Conservation (phyloP, 2,329 filamentous ascomycete genomes). For the Aurifilum marmelostoma region DNA sequence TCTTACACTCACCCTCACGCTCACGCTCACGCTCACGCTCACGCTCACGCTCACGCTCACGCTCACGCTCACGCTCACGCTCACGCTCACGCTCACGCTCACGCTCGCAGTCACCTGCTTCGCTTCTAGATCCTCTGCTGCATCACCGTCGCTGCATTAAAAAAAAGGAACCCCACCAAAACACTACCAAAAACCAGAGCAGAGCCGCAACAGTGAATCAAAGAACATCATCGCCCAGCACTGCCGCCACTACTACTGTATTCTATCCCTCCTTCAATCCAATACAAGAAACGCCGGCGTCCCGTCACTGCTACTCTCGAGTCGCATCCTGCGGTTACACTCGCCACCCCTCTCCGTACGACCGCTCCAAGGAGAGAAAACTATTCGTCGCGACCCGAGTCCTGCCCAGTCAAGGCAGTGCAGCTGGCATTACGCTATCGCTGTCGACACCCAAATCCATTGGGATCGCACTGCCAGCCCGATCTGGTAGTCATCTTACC, state of each 20-base stretch:
- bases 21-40: neutral
- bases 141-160: neutral
- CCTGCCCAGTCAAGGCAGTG: neutral
- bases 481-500: neutral
- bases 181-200: too few species aligned
- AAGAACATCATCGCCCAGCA: neutral
- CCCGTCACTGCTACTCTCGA: neutral
- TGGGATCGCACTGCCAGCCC: neutral
- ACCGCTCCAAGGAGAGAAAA: neutral
- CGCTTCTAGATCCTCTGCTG: neutral
- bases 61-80: neutral
- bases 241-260: neutral
- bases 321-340: constrained; percentile 5
- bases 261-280: neutral
- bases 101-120: neutral
- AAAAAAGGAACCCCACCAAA: too few species aligned
- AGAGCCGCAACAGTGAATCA: neutral
- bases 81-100: too few species aligned
- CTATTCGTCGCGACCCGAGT: neutral
- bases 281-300: neutral
- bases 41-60: too few species aligned
- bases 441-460: neutral
- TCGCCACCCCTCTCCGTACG: neutral
- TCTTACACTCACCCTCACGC: neutral
- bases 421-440: neutral